phyloP scores from a whole-genome alignment of 2,329 filamentous ascomycete genomes.

The Grosmannia penicillata region DNA sequence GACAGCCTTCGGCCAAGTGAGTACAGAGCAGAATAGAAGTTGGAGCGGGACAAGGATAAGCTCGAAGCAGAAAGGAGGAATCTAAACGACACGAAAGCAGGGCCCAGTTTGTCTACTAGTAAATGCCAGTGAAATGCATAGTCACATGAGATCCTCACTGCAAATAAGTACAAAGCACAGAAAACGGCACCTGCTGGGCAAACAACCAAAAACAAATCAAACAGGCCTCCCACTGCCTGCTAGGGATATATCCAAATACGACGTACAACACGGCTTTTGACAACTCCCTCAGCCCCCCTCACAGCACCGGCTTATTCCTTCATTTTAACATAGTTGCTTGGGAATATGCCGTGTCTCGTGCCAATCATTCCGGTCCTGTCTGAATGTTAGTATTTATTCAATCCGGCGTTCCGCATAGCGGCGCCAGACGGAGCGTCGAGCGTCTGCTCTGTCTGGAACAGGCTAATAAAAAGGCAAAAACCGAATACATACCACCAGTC shows the following conservation, averaged over 20 bases:
- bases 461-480: conserved; percentile 23
- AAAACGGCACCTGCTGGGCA: background rate
- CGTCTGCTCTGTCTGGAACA: too few relatives aligned
- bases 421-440: too few relatives aligned
- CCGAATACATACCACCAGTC: conserved; percentile 68
- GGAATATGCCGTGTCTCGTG: conserved; percentile 78
- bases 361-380: conserved; percentile 77
- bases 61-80: too few relatives aligned
- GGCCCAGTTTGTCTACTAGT: too few relatives aligned
- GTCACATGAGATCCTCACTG: background rate
- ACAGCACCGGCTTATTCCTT: conserved; percentile 24
- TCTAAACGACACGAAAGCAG: too few relatives aligned
- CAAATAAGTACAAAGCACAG: background rate
- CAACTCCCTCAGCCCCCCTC: background rate
- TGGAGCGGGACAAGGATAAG: too few relatives aligned
- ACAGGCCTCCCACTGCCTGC: background rate
- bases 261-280: background rate
- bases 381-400: conserved; percentile 3
- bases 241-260: conserved; percentile 1
- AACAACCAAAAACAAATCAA: background rate
- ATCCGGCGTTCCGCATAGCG: background rate
- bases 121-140: too few relatives aligned
- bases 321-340: conserved; percentile 65
- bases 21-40: too few relatives aligned
- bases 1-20: background rate